A percentile compares a stretch with the other conserved stretches of the same genome.
Evolutionary conservation across 2,329 filamentous ascomycete genomes (phyloP).

Genomic region (Aureobasidium sp.): DNA sequence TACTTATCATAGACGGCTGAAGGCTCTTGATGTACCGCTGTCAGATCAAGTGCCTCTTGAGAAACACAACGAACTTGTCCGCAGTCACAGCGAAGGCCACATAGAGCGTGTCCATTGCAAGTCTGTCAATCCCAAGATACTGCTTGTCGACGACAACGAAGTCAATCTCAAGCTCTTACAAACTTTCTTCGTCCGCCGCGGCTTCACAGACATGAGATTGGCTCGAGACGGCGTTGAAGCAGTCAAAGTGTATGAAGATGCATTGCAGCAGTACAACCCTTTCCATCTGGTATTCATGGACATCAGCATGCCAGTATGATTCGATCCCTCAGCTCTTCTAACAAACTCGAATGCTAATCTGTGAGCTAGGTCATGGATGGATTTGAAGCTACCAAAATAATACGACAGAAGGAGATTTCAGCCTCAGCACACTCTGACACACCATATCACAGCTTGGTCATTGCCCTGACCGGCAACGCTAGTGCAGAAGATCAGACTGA

Average conservation of each 20-base stretch:
- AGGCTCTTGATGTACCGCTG: not conserved
- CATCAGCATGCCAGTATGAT: constrained; percentile 11
- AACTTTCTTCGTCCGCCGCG: constrained; percentile 14
- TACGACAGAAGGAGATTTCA: constrained; percentile 24
- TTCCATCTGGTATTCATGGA: constrained; percentile 16
- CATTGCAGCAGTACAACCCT: not conserved
- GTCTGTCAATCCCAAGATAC: constrained; percentile 5
- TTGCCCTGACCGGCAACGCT: constrained; percentile 22
- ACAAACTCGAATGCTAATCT: not conserved
- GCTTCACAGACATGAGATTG: constrained; percentile 1
- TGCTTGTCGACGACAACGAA: constrained; percentile 23
- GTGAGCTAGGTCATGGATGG: constrained; percentile 19
- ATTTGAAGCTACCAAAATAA: constrained; percentile 29
- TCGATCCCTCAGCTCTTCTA: too few species aligned
- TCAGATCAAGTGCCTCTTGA: not conserved
- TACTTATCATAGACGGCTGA: not conserved
- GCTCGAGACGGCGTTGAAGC: constrained; percentile 12
- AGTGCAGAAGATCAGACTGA: constrained; percentile 21
- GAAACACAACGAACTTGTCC: not conserved
- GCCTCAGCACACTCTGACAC: constrained; percentile 21
- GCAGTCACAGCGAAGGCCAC: not conserved
- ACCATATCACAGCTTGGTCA: constrained; percentile 17
- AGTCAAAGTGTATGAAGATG: constrained; percentile 1
- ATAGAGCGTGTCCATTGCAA: not conserved
- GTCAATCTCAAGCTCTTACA: constrained; percentile 21